Conservation (phyloP, 768 basidiomycete species). For the Coprinopsis marcescibilis region DNA sequence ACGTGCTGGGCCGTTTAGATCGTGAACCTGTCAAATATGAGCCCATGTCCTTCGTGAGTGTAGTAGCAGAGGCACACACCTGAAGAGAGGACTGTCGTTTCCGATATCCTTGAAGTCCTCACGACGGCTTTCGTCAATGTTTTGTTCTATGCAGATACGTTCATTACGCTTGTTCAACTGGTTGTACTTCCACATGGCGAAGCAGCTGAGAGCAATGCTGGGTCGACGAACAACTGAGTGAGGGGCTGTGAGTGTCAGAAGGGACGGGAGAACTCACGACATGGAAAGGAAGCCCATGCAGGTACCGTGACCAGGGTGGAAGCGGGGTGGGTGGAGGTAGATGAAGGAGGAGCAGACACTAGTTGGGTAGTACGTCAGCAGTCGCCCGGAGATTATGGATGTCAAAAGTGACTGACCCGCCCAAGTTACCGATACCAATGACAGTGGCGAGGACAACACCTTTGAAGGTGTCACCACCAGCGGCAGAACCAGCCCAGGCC, state of each 20-base stretch:
- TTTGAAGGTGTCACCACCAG: conserved; percentile 46
- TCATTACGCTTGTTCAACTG: conserved; percentile 45
- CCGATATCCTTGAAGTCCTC: conserved; percentile 44
- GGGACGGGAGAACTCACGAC: conserved; percentile 23
- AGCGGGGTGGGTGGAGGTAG: conserved; percentile 31
- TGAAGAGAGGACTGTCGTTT: conserved; percentile 41
- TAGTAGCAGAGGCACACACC: neutral
- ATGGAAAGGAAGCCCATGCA: conserved; percentile 23
- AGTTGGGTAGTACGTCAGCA: neutral
- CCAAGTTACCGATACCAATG: conserved; percentile 50
- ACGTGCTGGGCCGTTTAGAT: neutral
- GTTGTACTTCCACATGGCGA: conserved; percentile 44
- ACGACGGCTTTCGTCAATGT: conserved; percentile 31
- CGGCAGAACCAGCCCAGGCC: conserved; percentile 52
- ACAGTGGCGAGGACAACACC: conserved; percentile 45
- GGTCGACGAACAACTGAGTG: neutral
- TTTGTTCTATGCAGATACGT: conserved; percentile 33
- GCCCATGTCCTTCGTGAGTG: neutral
- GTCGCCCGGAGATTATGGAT: conserved; percentile 12
- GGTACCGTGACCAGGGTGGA: conserved; percentile 31
- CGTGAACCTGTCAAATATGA: neutral
- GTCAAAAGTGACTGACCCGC: conserved; percentile 24
- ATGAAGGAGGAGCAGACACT: conserved; percentile 36
- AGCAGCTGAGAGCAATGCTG: conserved; percentile 31
- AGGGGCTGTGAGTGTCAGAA: neutral